Evolutionary conservation across 2,329 filamentous ascomycete species (phyloP), one percentile per base, ranked within the genome.

Genomic region (Dothideomycetidae sp.): DNA sequence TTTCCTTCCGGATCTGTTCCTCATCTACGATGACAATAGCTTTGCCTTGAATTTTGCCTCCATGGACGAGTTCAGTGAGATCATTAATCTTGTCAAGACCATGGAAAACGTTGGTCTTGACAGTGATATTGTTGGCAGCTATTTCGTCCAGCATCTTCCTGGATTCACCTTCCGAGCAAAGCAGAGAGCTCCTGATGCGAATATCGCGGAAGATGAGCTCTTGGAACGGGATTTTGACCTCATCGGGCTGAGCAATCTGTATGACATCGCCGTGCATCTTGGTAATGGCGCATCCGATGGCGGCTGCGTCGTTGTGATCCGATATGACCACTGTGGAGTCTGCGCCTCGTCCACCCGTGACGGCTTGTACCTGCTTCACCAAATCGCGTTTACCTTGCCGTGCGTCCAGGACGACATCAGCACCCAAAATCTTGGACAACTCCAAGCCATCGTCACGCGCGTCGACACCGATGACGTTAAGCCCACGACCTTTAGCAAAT

Each of bases 241-340:
- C 47, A 21, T 57, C 50, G 5, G 58, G 59, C 43, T 74, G 71
- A n/a, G 70, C 71, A 33, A 76, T 64, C 50, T 76, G 70, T 2
- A 76, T 58, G 48, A 75, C 58, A 0, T 57, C 63, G 2, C 70
- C 71, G 48, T 77, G 73, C 62, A 69, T 73, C 47, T 61, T 66
- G 0, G 73, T 77, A 1, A 73, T 56, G 0, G 70, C 70, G 36
- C 67, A 71, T 0, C 61, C 64, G 14, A 65, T 51, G 4, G 61
- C 68, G 29, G 68, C 64, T 2, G 71, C 65, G 0, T 53, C 54
- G 2, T 57, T 50, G 12, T 67, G 65, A 43, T 75, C 71, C n/a
- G 62, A 62, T 1, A 76, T 50, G 33, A 67, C 67, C 10, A 77
- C 50, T 0, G 70, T 65, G 1, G 64, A 64, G 39, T 71, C 63